A percentile compares a stretch with the other conserved stretches of the same genome.
These are phyloP conservation scores for Russula ochroleuca DNA, from an alignment of 768 basidiomycete species.

Conservation along the genomic window DNA sequence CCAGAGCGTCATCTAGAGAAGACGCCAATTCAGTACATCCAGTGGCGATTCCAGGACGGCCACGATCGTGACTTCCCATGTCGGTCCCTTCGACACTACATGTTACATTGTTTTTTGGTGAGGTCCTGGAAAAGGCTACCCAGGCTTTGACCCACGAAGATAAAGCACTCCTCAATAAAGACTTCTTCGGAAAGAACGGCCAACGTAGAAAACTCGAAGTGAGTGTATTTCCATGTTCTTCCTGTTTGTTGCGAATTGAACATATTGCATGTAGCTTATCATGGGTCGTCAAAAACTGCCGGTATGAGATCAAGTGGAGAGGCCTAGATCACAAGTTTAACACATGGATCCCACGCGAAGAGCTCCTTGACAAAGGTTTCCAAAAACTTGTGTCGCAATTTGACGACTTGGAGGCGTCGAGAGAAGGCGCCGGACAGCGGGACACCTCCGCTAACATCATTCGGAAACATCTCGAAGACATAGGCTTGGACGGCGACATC, in stretches of 20 bases:
- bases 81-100: constrained; percentile 15
- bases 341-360: constrained; percentile 87
- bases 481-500: constrained; percentile 95
- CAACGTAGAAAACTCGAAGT: constrained; percentile 90
- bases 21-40: constrained; percentile 93
- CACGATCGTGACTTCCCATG: constrained; percentile 70
- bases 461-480: constrained; percentile 89
- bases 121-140: constrained; percentile 86
- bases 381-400: constrained; percentile 88
- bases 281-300: constrained; percentile 94
- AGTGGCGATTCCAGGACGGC: constrained; percentile 99
- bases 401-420: constrained; percentile 92
- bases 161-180: constrained; percentile 67
- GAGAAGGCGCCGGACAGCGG: constrained; percentile 90
- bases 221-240: constrained; percentile 24
- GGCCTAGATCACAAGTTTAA: constrained; percentile 83
- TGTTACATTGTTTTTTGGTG: constrained; percentile 45
- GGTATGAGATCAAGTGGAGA: constrained; percentile 89
- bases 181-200: constrained; percentile 90
- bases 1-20: constrained; percentile 91
- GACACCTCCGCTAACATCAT: constrained; percentile 80
- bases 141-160: constrained; percentile 90
- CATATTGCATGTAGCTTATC: constrained; percentile 49
- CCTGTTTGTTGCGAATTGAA: constrained; percentile 17
- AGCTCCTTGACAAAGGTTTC: constrained; percentile 82